Conservation (phyloP, 768 basidiomycete species). For the Mycena filopes region DNA sequence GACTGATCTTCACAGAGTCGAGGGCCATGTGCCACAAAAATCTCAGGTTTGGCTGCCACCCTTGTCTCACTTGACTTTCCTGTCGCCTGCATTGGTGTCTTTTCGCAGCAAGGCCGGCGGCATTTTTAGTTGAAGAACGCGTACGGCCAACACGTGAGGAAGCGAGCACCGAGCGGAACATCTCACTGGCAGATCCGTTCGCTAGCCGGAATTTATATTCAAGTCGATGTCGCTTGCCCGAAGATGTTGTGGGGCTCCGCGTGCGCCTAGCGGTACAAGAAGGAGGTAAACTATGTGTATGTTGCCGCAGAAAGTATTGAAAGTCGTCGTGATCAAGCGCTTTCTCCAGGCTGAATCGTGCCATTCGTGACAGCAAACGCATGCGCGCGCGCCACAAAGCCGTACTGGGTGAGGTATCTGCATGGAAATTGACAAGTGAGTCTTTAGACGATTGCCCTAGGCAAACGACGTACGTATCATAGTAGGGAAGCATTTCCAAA, state of each 20-base stretch:
- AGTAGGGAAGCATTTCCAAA: constrained; percentile 53
- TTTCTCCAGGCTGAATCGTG: constrained; percentile 36
- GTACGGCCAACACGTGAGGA: not conserved
- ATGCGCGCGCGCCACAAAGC: constrained; percentile 44
- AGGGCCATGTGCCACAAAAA: constrained; percentile 4
- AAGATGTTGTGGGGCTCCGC: no score
- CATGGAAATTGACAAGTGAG: not conserved
- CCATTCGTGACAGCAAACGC: constrained; percentile 43
- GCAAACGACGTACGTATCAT: constrained; percentile 50
- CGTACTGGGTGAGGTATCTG: constrained; percentile 47
- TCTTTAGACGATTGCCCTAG: not conserved
- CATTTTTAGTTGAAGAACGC: not conserved
- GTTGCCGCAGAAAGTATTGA: no score
- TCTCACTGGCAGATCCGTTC: not conserved
- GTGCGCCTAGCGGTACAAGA: no score
- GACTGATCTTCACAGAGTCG: constrained; percentile 11
- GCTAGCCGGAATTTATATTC: not conserved
- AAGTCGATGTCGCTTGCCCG: no score
- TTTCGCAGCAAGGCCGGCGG: constrained; percentile 8
- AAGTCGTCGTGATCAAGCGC: not conserved
- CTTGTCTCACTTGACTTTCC: constrained; percentile 12
- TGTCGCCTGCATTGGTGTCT: constrained; percentile 5
- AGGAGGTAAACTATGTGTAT: no score
- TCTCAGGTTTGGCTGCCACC: no score
- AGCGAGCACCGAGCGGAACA: no score